Conservation (phyloP, 306 rosid species). For the Abrus pulchellus region DNA sequence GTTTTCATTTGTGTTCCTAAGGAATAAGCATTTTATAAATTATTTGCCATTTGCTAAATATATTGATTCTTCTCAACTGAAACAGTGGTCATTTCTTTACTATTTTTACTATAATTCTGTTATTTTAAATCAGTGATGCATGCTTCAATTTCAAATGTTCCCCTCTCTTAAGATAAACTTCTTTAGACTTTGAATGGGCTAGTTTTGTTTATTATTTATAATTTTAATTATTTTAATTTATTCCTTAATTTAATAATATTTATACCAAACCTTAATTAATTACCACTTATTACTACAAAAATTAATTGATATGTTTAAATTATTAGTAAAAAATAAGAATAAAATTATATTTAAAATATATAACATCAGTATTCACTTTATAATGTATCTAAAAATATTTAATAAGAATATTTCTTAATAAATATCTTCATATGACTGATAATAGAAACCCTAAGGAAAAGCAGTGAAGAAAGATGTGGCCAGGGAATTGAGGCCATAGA, state of each 20-base stretch:
- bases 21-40: neutral
- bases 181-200: neutral
- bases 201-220: too few relatives aligned
- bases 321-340: neutral
- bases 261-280: too few relatives aligned
- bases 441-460: neutral
- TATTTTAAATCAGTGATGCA: too few relatives aligned
- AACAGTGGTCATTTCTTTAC: neutral
- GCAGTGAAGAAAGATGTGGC: neutral
- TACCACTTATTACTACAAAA: neutral
- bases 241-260: too few relatives aligned
- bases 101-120: neutral
- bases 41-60: neutral
- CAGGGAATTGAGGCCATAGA: neutral
- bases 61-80: neutral
- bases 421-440: too few relatives aligned
- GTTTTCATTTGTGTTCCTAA: neutral
- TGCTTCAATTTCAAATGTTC: neutral
- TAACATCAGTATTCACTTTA: neutral
- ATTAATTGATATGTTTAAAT: neutral
- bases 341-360: neutral
- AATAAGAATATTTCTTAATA: neutral
- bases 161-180: neutral
- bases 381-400: neutral
- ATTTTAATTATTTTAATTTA: too few relatives aligned